phyloP scores from a whole-genome alignment of 495 filamentous ascomycete species.

The Polyplosphaeria fusca region DNA sequence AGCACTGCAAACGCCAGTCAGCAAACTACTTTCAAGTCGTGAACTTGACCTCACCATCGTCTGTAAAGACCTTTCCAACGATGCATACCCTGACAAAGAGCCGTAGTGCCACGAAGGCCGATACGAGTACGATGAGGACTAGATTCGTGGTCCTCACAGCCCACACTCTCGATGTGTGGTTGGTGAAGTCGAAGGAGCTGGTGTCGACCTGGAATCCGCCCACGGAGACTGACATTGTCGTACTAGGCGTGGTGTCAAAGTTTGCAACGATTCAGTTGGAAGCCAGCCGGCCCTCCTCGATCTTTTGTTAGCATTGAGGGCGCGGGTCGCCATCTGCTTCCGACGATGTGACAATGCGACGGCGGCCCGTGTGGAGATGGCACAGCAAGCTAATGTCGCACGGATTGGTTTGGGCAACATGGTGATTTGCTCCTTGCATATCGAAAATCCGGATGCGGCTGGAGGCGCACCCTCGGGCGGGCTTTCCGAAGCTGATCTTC shows the following conservation, averaged over 20 bases:
- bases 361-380: no score
- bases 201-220: slow-evolving; percentile 5
- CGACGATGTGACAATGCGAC: no score
- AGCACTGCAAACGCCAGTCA: slow-evolving; percentile 11
- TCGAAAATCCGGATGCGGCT: no score
- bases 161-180: not conserved
- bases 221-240: not conserved
- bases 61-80: slow-evolving; percentile 23
- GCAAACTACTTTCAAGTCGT: not conserved
- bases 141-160: slow-evolving; percentile 12
- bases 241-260: not conserved
- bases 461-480: no score
- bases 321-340: no score
- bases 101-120: slow-evolving; percentile 12
- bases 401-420: no score
- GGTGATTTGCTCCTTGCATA: no score
- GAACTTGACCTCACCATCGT: slow-evolving; percentile 16
- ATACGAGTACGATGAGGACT: slow-evolving; percentile 21
- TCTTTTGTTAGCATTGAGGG: no score
- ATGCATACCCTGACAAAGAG: slow-evolving; percentile 19
- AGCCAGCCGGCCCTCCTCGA: no score
- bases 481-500: no score
- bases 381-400: no score
- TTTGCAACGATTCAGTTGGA: no score
- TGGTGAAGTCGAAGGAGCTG: slow-evolving; percentile 12